A percentile compares a stretch with the other conserved stretches of the same genome.
Evolutionary conservation across 2,329 filamentous ascomycete genomes (phyloP).

Genomic region (Fusarium gaditjirri): DNA sequence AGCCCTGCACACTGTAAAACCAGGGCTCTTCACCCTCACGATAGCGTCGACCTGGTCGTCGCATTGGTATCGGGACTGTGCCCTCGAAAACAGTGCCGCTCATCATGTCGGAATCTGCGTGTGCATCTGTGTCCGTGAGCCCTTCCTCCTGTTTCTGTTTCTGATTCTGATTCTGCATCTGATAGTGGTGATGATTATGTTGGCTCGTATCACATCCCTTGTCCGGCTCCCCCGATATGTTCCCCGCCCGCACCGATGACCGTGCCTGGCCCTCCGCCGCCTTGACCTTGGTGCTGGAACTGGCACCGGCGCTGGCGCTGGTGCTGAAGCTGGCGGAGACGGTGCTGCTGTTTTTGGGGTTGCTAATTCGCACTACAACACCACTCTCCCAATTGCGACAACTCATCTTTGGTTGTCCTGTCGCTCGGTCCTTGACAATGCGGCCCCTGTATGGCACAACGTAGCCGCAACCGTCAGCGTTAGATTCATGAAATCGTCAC

Average conservation of each 20-base stretch:
- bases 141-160: conserved; percentile 14
- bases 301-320: conserved; percentile 5
- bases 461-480: conserved; percentile 38
- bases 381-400: conserved; percentile 98
- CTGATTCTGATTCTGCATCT: conserved; percentile 9
- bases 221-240: conserved; percentile 31
- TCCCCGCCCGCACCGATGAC: conserved; percentile 32
- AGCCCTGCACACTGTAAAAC: conserved; percentile 51
- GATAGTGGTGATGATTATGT: conserved; percentile 4
- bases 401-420: conserved; percentile 77
- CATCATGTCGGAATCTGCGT: not conserved
- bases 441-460: conserved; percentile 70
- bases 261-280: conserved; percentile 35
- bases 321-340: conserved; percentile 20
- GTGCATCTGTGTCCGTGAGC: conserved; percentile 37
- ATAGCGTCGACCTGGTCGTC: conserved; percentile 65
- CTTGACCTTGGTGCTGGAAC: conserved; percentile 26
- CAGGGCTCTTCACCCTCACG: conserved; percentile 54
- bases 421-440: conserved; percentile 74
- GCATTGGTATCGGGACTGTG: conserved; percentile 72
- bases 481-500: conserved; percentile 38
- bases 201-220: conserved; percentile 34
- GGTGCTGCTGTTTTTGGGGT: conserved; percentile 28
- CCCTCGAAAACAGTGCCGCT: conserved; percentile 58
- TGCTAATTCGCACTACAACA: conserved; percentile 74